Evolutionary conservation across 306 rosid species (phyloP), one percentile per base, ranked within the genome.

Genomic region (Mimosa bimucronata): DNA sequence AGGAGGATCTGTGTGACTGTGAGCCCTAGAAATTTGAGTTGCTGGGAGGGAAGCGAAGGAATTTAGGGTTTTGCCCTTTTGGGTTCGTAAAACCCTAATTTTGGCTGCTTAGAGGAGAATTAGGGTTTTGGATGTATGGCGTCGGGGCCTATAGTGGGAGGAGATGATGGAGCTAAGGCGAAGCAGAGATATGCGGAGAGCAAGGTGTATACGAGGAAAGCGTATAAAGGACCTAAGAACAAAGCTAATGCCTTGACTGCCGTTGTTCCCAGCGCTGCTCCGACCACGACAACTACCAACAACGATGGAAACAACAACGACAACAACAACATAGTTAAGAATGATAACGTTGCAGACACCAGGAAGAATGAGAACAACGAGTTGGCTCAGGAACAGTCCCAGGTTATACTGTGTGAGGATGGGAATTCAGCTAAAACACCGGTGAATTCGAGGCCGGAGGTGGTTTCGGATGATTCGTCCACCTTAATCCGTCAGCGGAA

Each of bases 91-190:
- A 71, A 85, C 77, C 88, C 79, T 85, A 84, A 79, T 78, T 14
- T 77, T 76, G 21, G 48, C 31, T 31, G 18, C 31, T 37, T 42
- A 37, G 55, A 64, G 60, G 66, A 71, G 75, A 66, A 83, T 86
- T 92, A 87, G 91, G 97, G 95, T 91, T 91, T 86, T 86, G 96
- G 82, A 88, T 92, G 93, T 85, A 94, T 94, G 98, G 97, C 97
- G 90, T 92, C 97, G 80, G 97, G 88, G 88, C 90, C 92, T 82
- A 77, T 55, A 25, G 90, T 81, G 73, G 98, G 83, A 55, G 94
- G 84, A 81, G 97, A 90, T 70, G 93, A 91, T 55, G 97, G 91
- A 82, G 78, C 79, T 76, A 83, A 75, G 83, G 91, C 84, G 85
- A 91, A 85, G 79, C 85, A 88, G 85, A 85, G 93, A 77, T 85